Conservation (phyloP, 441 rosid species). For the Euphorbia schlechtendalii region DNA sequence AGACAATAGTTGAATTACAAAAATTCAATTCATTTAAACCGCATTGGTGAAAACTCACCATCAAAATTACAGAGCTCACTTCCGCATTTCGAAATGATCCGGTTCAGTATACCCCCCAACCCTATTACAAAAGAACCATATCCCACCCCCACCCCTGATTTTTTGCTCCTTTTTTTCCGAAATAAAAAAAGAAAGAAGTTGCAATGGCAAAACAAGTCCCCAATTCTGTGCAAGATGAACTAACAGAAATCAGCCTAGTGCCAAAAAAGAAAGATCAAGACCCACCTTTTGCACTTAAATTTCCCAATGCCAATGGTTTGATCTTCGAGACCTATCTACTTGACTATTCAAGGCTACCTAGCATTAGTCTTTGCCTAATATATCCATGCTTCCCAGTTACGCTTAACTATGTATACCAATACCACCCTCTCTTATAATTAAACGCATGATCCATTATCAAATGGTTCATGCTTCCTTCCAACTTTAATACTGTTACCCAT, state of each 20-base stretch:
- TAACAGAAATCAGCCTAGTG: background rate
- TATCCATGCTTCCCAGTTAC: no score
- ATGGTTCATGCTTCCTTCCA: slow-evolving; percentile 18
- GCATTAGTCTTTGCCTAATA: slow-evolving; percentile 21
- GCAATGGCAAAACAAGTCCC: slow-evolving; percentile 17
- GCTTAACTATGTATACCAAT: background rate
- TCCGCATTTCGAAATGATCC: slow-evolving; percentile 22
- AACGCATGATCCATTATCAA: slow-evolving; percentile 10
- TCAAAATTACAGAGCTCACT: slow-evolving; percentile 37
- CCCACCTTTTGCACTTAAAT: no score
- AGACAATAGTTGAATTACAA: background rate
- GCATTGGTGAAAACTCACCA: slow-evolving; percentile 40
- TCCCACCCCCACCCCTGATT: slow-evolving; percentile 16
- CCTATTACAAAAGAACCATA: slow-evolving; percentile 24
- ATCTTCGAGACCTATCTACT: slow-evolving; percentile 29
- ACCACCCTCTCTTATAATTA: slow-evolving; percentile 10
- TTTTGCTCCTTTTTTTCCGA: background rate
- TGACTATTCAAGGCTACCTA: slow-evolving; percentile 28
- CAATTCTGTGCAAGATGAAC: background rate
- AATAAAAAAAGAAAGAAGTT: slow-evolving; percentile 18
- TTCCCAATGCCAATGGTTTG: background rate
- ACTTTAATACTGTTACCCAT: slow-evolving; percentile 12
- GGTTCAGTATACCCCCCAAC: slow-evolving; percentile 34
- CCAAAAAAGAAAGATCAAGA: no score
- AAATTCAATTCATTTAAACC: slow-evolving; percentile 22